Evolutionary conservation across 2,329 filamentous ascomycete genomes (phyloP), one percentile per base, ranked within the genome.

Genomic region (Zymoseptoria tritici): DNA sequence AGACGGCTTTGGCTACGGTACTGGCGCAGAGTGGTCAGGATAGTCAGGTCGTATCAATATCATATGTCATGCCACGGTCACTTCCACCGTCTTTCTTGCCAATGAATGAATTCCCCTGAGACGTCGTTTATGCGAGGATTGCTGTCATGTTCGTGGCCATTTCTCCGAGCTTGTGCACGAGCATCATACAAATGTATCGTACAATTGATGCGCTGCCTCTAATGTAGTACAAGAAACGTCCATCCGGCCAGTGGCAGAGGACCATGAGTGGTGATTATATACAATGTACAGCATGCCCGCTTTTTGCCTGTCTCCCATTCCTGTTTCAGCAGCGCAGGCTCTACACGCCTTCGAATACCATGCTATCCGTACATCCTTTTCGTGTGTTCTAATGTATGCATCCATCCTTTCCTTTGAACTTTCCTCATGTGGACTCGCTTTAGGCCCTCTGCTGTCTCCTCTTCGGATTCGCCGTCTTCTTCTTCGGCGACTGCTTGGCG

Each of bases 401-500:
- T 46, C 2, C 13, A 13, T n/a, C 16, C 13, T n/a, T 16, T n/a
- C 36, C 5, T 3, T 16, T 16, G 9, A 16, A 11, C 36, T 11
- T 42, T 16, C 51, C 21, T 51, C 22, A 24, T 24, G 20, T 21
- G 20, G 8, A 52, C 26, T 21, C 20, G 22, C 1, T 36, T 56
- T 62, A 62, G 21, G 61, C 62, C 57, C 60, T 57, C 58, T 67
- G 64, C 61, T 65, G 67, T 54, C 68, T 65, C 52, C 71, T 73
- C 71, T 77, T 79, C 16, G 78, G 78, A 67, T 79, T 79, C 16
- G 74, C 71, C 54, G 72, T 67, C 74, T 79, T 79, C 72, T 80
- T 80, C 56, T 75, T 72, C 31, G 74, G 72, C 55, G 71, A 74
- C 69, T 77, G 60, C 66, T 69, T 70, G 52, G 70, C 66, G 26